Evolutionary conservation across 192 early-diverging fungal genomes (phyloP).

Genomic region (Gonapodya prolifera): DNA sequence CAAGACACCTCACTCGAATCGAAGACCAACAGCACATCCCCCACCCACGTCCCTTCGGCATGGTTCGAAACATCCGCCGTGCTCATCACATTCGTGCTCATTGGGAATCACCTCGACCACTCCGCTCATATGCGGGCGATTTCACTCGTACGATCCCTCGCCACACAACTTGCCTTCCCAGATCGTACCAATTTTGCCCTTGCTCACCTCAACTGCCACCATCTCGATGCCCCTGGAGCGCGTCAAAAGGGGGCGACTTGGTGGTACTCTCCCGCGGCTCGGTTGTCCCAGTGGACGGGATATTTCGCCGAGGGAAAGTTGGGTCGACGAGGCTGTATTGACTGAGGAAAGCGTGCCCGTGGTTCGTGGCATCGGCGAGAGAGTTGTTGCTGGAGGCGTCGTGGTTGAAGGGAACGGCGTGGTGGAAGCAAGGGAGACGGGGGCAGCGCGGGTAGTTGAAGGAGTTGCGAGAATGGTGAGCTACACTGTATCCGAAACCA

Average conservation of each 20-base stretch:
- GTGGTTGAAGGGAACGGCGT: slow-evolving; percentile 48
- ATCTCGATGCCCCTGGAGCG: too few relatives aligned
- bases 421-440: slow-evolving; percentile 46
- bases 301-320: slow-evolving; percentile 42
- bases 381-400: slow-evolving; percentile 37
- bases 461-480: slow-evolving; percentile 50
- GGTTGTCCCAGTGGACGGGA: slow-evolving; percentile 63
- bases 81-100: slow-evolving; percentile 65
- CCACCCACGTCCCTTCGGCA: too few relatives aligned
- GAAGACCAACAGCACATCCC: too few relatives aligned
- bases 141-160: too few relatives aligned
- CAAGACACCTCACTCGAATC: too few relatives aligned
- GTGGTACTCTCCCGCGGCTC: slow-evolving; percentile 53
- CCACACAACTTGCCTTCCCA: too few relatives aligned
- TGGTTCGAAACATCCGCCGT: slow-evolving; percentile 73
- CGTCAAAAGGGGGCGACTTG: slow-evolving; percentile 55
- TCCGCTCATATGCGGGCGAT: too few relatives aligned
- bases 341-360: slow-evolving; percentile 60
- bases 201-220: too few relatives aligned
- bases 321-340: slow-evolving; percentile 55
- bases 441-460: slow-evolving; percentile 46
- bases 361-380: slow-evolving; percentile 26
- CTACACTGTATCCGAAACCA: too few relatives aligned
- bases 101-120: slow-evolving; percentile 69
- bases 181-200: too few relatives aligned